Evolutionary conservation across 129 eudicot species (phyloP).

Genomic region (Apium graveolens): DNA sequence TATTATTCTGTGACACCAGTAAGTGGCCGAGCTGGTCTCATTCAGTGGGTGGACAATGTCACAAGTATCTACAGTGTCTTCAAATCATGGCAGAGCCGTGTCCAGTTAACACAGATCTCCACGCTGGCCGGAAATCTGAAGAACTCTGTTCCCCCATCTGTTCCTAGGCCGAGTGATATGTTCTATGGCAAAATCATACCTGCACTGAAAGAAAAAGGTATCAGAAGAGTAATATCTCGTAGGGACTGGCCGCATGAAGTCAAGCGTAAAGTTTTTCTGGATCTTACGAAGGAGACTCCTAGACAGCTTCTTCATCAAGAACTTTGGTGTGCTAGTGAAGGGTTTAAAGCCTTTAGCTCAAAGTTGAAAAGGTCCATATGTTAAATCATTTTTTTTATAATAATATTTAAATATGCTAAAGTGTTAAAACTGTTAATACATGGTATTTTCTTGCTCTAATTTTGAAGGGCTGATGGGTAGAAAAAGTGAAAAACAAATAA

Average conservation of each 20-base stretch:
- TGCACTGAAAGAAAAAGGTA: constrained; percentile 96
- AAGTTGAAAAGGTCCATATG: constrained; percentile 62
- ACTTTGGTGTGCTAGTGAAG: constrained; percentile 99
- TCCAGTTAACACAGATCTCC: constrained; percentile 69
- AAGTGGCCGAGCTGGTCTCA: constrained; percentile 96
- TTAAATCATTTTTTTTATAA: background rate
- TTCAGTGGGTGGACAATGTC: constrained; percentile 98
- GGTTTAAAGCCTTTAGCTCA: constrained; percentile 87
- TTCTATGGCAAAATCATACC: constrained; percentile 98
- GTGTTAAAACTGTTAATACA: background rate
- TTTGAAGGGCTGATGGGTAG: background rate
- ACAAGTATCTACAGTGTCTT: constrained; percentile 82
- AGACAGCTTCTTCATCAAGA: constrained; percentile 94
- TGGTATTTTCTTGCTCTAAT: background rate
- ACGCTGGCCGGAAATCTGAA: constrained; percentile 43
- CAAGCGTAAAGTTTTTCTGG: constrained; percentile 82
- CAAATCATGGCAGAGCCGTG: constrained; percentile 90
- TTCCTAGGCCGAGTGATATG: constrained; percentile 96
- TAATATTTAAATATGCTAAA: background rate
- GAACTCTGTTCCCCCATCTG: constrained; percentile 52
- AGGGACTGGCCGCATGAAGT: constrained; percentile 99
- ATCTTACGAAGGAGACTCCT: constrained; percentile 95
- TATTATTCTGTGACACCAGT: constrained; percentile 95
- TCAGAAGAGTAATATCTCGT: constrained; percentile 88
- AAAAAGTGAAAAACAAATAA: background rate